phyloP scores from a whole-genome alignment of 345 rosid species.

The Garcia nutans region DNA sequence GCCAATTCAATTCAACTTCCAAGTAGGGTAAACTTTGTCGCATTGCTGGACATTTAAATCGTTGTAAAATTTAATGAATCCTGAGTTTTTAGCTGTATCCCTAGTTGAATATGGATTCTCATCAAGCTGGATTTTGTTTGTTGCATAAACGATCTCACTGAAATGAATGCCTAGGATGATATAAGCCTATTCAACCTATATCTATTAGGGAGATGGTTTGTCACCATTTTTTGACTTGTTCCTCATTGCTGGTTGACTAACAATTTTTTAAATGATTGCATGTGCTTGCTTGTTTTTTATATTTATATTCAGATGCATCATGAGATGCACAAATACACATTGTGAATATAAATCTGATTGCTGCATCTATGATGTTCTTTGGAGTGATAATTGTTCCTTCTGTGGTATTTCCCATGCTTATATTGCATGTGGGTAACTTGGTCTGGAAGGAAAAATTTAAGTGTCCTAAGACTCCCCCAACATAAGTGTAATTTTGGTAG shows the following conservation, averaged over 20 bases:
- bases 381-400: no score
- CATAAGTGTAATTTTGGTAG: conserved; percentile 17
- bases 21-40: not conserved
- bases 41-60: not conserved
- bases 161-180: not conserved
- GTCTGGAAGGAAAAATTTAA: not conserved
- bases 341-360: not conserved
- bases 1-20: not conserved
- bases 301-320: conserved; percentile 1
- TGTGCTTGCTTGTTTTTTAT: not conserved
- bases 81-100: not conserved
- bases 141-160: not conserved
- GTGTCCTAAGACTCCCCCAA: conserved; percentile 12
- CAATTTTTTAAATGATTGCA: not conserved
- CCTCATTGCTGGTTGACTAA: not conserved
- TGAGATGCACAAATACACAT: not conserved
- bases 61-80: not conserved
- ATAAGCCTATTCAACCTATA: not conserved
- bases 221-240: not conserved
- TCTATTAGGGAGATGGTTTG: not conserved
- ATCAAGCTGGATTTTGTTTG: not conserved
- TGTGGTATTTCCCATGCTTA: not conserved
- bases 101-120: not conserved
- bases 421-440: conserved; percentile 7
- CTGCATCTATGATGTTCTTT: not conserved